These are phyloP conservation scores for Boeremia exigua DNA, from an alignment of 2,329 filamentous ascomycete genomes.

Conservation along the genomic window DNA sequence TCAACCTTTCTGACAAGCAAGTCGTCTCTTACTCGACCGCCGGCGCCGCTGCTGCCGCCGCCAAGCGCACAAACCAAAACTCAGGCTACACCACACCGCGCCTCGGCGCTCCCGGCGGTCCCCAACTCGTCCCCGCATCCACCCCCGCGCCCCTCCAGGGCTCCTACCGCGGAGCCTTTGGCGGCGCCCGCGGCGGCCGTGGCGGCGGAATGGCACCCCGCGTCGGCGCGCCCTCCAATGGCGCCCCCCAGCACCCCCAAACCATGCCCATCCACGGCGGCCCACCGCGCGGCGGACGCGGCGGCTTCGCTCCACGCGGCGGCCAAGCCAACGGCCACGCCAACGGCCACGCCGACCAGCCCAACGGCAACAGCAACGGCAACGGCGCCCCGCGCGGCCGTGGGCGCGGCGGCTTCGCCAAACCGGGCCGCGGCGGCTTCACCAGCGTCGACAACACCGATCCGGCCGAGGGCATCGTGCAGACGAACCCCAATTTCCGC, in stretches of 20 bases:
- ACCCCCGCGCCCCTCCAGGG: conserved; percentile 64
- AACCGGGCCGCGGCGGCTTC: conserved; percentile 52
- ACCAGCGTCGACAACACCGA: conserved; percentile 58
- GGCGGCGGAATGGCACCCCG: conserved; percentile 47
- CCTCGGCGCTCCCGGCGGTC: conserved; percentile 63
- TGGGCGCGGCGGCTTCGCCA: conserved; percentile 49
- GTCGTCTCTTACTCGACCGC: conserved; percentile 72
- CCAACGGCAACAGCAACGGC: conserved; percentile 30
- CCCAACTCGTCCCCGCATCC: conserved; percentile 65
- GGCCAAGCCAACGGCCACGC: conserved; percentile 40
- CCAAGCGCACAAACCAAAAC: conserved; percentile 58
- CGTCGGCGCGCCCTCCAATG: conserved; percentile 32
- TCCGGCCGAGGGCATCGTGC: conserved; percentile 59
- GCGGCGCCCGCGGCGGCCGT: conserved; percentile 53
- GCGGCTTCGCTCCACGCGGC: conserved; percentile 43
- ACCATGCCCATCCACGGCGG: conserved; percentile 50
- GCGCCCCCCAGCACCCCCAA: conserved; percentile 37
- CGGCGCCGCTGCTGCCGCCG: conserved; percentile 60
- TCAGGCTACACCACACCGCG: conserved; percentile 60
- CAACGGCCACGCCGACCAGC: conserved; percentile 30
- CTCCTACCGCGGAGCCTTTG: conserved; percentile 64
- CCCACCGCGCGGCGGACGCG: conserved; percentile 47
- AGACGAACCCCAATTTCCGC: conserved; percentile 63
- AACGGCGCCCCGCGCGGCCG: conserved; percentile 42
- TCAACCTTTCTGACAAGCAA: conserved; percentile 86